Evolutionary conservation across 345 rosid genomes (phyloP), one percentile per base, ranked within the genome.

Genomic region (Odontarrhena argentea): DNA sequence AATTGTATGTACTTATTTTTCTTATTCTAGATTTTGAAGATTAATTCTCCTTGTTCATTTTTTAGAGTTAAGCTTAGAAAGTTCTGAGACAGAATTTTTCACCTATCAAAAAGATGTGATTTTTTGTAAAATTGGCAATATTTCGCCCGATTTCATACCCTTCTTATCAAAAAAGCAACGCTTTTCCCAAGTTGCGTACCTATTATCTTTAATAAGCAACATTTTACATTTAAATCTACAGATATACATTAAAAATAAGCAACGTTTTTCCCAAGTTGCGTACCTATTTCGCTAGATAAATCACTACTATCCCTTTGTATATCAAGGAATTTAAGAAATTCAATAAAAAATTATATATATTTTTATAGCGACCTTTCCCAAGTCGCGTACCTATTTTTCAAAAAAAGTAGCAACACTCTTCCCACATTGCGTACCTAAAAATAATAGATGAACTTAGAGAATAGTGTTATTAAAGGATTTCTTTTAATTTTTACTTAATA

Each of bases 141-240:
- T 40, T 40, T 40, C 43, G 43, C 43, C 43, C 43, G 43, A 40
- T 40, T 40, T 40, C 43, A 40, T 40, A 40, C 43, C 43, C 43
- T 40, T 40, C 43, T 40, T 40, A 40, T 40, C 43, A 40, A 40
- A 40, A 40, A 40, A 40, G 43, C 43, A 40, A 40, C 43, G 43
- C 43, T 40, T 40, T 40, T 40, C 43, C 43, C 43, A 40, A 40
- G 43, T 40, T 40, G 43, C 43, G 43, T 40, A 40, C 43, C 43
- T 40, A 40, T 40, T 40, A 40, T 40, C 43, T 40, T 40, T 40
- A 40, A 40, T 40, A 40, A 40, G 43, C 43, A 40, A 40, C 43
- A 40, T 40, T 40, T 40, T 40, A 40, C 43, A 40, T 40, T 40
- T 40, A 40, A 40, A 40, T 40, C 43, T 40, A 40, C 43, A 40